A percentile compares a stretch with the other conserved stretches of the same genome.
Conservation (phyloP, 1,284 basidiomycete genomes). For the Trichosporon faecale region DNA sequence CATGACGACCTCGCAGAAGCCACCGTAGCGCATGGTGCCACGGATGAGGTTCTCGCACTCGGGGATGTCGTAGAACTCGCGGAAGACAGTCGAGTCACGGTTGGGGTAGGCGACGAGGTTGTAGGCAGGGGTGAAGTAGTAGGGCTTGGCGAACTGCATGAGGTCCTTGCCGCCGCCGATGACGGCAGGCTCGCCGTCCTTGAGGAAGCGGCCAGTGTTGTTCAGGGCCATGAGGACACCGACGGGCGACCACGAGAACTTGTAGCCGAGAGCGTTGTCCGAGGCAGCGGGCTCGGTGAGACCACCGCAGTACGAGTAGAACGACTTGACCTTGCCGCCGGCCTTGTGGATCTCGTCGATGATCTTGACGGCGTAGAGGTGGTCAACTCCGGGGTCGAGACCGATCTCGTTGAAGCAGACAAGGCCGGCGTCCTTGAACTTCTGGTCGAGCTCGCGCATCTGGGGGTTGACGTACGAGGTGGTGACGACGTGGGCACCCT, state of each 20-base stretch:
- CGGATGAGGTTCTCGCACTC: slow-evolving; percentile 90
- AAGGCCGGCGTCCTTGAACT: slow-evolving; percentile 84
- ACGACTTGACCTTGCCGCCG: slow-evolving; percentile 93
- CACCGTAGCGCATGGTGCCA: slow-evolving; percentile 93
- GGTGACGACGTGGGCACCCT: slow-evolving; percentile 86
- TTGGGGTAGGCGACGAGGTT: slow-evolving; percentile 98
- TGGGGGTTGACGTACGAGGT: slow-evolving; percentile 89
- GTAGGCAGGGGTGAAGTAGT: slow-evolving; percentile 92
- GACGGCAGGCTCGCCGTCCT: slow-evolving; percentile 63
- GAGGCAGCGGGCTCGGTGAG: slow-evolving; percentile 80
- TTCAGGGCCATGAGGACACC: slow-evolving; percentile 93
- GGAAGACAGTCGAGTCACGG: slow-evolving; percentile 88
- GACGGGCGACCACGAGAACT: slow-evolving; percentile 97
- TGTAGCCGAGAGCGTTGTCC: slow-evolving; percentile 96
- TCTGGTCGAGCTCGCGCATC: slow-evolving; percentile 81
- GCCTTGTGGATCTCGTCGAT: slow-evolving; percentile 88
- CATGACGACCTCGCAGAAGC: slow-evolving; percentile 96
- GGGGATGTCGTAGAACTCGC: slow-evolving; percentile 79
- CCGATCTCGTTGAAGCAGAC: slow-evolving; percentile 98
- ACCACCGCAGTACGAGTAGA: slow-evolving; percentile 95
- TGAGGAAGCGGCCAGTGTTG: slow-evolving; percentile 83
- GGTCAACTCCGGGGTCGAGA: slow-evolving; percentile 69
- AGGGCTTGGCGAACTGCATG: slow-evolving; percentile 84
- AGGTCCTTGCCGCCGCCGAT: slow-evolving; percentile 65
- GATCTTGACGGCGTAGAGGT: slow-evolving; percentile 94